These are phyloP conservation scores for Clavariopsis aquatica DNA, from an alignment of 495 filamentous ascomycete species.

Conservation along the genomic window DNA sequence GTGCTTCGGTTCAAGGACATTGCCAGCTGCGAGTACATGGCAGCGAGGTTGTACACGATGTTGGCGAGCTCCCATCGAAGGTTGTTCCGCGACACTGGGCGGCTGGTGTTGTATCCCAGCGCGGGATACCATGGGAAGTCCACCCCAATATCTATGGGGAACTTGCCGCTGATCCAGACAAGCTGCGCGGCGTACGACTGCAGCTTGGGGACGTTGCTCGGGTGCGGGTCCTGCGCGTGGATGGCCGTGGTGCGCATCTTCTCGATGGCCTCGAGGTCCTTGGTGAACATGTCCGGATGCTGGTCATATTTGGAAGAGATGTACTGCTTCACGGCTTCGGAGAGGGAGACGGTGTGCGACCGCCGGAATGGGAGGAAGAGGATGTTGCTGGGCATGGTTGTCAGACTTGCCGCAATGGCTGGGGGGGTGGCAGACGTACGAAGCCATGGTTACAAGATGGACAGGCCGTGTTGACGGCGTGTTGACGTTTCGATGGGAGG, in stretches of 20 bases:
- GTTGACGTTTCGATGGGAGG: neutral
- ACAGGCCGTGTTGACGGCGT: neutral
- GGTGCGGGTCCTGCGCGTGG: constrained; percentile 83
- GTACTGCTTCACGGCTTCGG: constrained; percentile 86
- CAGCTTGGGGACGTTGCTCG: constrained; percentile 84
- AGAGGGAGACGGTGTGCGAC: constrained; percentile 73
- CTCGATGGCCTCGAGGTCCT: constrained; percentile 87
- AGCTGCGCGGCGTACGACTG: constrained; percentile 89
- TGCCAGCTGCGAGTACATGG: constrained; percentile 90
- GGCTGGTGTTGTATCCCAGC: constrained; percentile 82
- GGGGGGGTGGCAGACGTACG: constrained; percentile 21
- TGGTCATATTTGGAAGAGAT: constrained; percentile 99
- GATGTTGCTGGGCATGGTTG: constrained; percentile 46
- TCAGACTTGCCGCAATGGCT: neutral
- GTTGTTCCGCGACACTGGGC: constrained; percentile 82
- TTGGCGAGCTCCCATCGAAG: constrained; percentile 94
- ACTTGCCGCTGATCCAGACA: constrained; percentile 92
- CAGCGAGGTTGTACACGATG: constrained; percentile 86
- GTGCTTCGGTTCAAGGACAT: constrained; percentile 77
- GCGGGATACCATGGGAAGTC: constrained; percentile 96
- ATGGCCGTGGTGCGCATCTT: constrained; percentile 76
- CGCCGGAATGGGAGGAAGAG: constrained; percentile 81
- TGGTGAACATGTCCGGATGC: constrained; percentile 94
- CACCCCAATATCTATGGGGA: constrained; percentile 93
- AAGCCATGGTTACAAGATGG: constrained; percentile 29